Evolutionary conservation across 257 asterid genomes (phyloP).

Genomic region (Capsicum rhomboideum): DNA sequence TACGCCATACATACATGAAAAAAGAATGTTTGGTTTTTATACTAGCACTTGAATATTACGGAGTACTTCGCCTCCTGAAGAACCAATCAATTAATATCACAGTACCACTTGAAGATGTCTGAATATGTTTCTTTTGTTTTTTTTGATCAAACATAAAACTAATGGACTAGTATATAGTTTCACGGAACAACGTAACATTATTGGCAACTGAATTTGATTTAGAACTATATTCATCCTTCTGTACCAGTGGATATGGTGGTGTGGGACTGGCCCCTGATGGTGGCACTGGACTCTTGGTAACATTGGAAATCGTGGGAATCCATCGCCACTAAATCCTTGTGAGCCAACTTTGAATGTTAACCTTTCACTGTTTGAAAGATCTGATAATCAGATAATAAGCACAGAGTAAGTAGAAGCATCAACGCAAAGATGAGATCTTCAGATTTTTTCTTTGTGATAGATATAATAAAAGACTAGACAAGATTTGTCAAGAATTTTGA

Average conservation of each 20-base stretch:
- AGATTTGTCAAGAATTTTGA: no score
- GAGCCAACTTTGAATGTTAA: background rate
- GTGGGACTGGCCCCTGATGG: background rate
- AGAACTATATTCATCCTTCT: background rate
- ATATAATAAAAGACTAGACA: background rate
- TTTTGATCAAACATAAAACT: background rate
- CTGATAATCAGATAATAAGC: background rate
- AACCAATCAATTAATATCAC: no score
- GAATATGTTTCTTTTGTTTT: no score
- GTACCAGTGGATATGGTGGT: background rate
- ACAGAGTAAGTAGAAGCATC: background rate
- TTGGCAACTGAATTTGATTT: no score
- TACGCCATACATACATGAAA: no score
- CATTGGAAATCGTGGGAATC: background rate
- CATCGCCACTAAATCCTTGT: background rate
- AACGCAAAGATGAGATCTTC: background rate
- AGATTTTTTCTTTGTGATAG: background rate
- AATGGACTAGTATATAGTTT: background rate
- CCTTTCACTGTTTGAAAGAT: background rate
- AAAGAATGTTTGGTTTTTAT: no score
- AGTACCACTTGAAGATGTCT: no score
- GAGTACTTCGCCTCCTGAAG: no score
- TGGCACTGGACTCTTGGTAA: background rate
- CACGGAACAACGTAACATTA: no score
- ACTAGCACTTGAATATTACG: no score